Evolutionary conservation across 768 basidiomycete species (phyloP).

Genomic region (Suillus brevipes): DNA sequence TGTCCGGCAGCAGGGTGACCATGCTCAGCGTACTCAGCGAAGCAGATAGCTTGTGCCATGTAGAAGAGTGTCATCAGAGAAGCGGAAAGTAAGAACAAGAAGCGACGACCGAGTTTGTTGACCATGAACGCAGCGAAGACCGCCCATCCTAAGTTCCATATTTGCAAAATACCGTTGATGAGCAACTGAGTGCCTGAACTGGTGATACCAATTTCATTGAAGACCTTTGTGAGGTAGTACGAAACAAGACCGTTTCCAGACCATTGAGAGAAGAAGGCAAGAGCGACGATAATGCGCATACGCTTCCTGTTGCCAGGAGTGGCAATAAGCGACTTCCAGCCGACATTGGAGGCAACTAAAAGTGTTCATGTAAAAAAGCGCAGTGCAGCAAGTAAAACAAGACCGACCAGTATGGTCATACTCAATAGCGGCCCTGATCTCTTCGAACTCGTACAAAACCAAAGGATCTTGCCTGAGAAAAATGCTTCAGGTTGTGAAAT

Average conservation of each 20-base stretch:
- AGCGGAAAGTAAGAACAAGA: conserved; percentile 64
- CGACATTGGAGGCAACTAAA: conserved; percentile 54
- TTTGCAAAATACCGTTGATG: conserved; percentile 84
- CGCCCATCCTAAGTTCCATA: conserved; percentile 76
- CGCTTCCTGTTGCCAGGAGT: conserved; percentile 75
- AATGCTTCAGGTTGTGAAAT: background rate
- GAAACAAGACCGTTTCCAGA: conserved; percentile 84
- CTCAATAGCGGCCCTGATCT: conserved; percentile 77
- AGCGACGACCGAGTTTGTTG: conserved; percentile 68
- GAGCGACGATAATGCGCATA: conserved; percentile 71
- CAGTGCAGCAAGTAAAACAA: conserved; percentile 1
- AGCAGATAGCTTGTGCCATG: conserved; percentile 66
- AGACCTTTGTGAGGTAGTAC: conserved; percentile 77
- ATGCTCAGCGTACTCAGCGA: conserved; percentile 52
- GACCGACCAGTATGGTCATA: conserved; percentile 52
- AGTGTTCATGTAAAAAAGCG: background rate
- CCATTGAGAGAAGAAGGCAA: conserved; percentile 87
- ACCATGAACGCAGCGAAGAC: conserved; percentile 56
- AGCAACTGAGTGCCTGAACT: conserved; percentile 64
- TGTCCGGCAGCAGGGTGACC: conserved; percentile 50
- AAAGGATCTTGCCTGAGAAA: conserved; percentile 55
- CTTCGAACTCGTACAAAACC: conserved; percentile 72
- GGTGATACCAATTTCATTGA: conserved; percentile 67
- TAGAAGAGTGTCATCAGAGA: conserved; percentile 66
- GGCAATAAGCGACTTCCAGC: conserved; percentile 67